phyloP scores from a whole-genome alignment of 192 early-diverging fungal genomes.

The Backusella tuberculispora region DNA sequence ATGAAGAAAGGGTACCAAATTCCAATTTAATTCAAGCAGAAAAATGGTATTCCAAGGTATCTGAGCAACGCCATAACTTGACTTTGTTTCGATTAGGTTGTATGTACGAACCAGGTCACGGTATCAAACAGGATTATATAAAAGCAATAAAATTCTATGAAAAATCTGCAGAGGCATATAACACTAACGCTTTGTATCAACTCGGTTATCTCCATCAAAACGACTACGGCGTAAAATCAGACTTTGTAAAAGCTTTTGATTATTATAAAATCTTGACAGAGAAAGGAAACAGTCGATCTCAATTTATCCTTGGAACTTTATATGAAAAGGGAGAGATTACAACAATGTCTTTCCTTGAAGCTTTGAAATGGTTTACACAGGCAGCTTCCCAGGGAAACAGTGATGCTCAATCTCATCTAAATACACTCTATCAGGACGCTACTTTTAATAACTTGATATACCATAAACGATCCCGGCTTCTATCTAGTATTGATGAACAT shows the following conservation, averaged over 20 bases:
- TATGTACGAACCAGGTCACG: background rate
- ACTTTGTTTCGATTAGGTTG: background rate
- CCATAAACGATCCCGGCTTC: background rate
- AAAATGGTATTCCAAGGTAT: background rate
- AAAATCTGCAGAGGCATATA: background rate
- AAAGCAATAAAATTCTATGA: background rate
- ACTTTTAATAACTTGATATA: constrained; percentile 4
- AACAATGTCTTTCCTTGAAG: background rate
- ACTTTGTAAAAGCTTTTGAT: background rate
- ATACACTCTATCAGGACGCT: background rate
- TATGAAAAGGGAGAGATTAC: background rate
- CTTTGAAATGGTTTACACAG: background rate
- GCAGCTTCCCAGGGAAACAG: background rate
- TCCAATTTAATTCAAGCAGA: background rate
- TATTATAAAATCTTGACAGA: background rate
- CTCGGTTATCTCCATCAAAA: background rate
- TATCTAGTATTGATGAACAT: background rate
- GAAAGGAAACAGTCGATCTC: background rate
- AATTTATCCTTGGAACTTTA: background rate
- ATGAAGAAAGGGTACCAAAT: too few relatives aligned
- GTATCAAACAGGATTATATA: background rate
- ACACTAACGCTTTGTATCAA: background rate
- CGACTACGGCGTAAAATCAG: background rate
- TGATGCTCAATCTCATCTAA: background rate
- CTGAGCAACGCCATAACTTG: background rate